Evolutionary conservation across 108 stramenopile genomes (phyloP).

Genomic region (Stephanodiscus minutulus): DNA sequence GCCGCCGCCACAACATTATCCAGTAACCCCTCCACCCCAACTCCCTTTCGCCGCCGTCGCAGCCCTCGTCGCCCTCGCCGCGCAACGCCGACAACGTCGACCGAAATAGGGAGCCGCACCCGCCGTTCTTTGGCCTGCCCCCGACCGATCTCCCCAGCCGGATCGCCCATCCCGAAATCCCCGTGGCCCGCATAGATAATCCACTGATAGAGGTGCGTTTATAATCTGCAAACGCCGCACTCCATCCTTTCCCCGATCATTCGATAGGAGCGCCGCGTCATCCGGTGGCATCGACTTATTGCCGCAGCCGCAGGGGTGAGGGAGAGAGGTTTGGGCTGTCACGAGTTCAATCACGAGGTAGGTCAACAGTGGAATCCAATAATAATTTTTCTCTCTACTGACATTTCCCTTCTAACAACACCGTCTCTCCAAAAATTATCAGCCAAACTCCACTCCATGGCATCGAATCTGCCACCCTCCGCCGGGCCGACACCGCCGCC

Average conservation of each 20-base stretch:
- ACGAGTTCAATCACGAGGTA: neutral
- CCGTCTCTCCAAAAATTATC: too few relatives aligned
- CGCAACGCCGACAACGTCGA: neutral
- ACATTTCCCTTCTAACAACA: too few relatives aligned
- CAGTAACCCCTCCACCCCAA: neutral
- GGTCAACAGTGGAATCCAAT: neutral
- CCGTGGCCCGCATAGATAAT: neutral
- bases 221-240: neutral
- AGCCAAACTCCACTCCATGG: too few relatives aligned
- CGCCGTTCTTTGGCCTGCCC: constrained; percentile 1
- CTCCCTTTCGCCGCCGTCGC: neutral
- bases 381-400: neutral
- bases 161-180: neutral
- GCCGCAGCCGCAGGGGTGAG: neutral
- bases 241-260: neutral
- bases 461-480: neutral
- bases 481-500: neutral
- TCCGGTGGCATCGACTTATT: neutral
- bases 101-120: neutral
- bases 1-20: neutral
- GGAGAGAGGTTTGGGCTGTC: neutral
- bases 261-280: neutral
- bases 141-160: neutral
- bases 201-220: neutral
- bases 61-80: neutral